phyloP scores from a whole-genome alignment of 1,284 basidiomycete species.

The Phellinidium pouzarii region DNA sequence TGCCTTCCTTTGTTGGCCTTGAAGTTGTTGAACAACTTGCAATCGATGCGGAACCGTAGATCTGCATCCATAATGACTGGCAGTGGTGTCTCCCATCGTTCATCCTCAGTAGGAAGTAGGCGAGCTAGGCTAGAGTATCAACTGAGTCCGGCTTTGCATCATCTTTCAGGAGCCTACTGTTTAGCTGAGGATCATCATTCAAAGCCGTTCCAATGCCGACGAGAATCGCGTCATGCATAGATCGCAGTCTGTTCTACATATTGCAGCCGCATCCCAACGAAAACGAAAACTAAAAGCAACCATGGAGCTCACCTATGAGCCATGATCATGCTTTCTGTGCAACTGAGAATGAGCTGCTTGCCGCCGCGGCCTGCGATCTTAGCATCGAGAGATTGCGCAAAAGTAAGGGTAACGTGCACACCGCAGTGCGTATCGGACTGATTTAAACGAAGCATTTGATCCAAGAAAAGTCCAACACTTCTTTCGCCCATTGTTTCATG shows the following conservation, averaged over 20 bases:
- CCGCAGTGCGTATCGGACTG: background rate
- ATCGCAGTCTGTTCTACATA: conserved; percentile 56
- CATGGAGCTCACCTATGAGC: conserved; percentile 73
- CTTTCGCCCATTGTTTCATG: background rate
- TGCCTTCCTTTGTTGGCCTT: conserved; percentile 51
- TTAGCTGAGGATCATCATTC: conserved; percentile 91
- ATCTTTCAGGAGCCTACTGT: conserved; percentile 62
- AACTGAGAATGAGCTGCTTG: conserved; percentile 76
- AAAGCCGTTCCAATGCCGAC: conserved; percentile 87
- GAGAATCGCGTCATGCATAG: conserved; percentile 89
- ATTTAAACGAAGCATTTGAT: background rate
- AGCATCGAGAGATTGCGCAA: conserved; percentile 91
- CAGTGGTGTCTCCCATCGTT: conserved; percentile 46
- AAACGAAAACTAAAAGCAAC: background rate
- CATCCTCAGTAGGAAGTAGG: conserved; percentile 43
- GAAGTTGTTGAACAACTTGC: conserved; percentile 73
- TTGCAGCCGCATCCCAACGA: background rate
- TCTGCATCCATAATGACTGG: conserved; percentile 82
- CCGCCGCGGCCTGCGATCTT: conserved; percentile 81
- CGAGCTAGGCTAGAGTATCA: conserved; percentile 37
- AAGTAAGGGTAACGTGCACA: conserved; percentile 72
- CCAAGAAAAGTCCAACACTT: background rate
- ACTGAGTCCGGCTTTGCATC: too few relatives aligned
- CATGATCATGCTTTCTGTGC: conserved; percentile 87
- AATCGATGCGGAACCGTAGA: conserved; percentile 59